These are phyloP conservation scores for Nepenthes alata DNA, from an alignment of 179 eudicot genomes.

Conservation along the genomic window DNA sequence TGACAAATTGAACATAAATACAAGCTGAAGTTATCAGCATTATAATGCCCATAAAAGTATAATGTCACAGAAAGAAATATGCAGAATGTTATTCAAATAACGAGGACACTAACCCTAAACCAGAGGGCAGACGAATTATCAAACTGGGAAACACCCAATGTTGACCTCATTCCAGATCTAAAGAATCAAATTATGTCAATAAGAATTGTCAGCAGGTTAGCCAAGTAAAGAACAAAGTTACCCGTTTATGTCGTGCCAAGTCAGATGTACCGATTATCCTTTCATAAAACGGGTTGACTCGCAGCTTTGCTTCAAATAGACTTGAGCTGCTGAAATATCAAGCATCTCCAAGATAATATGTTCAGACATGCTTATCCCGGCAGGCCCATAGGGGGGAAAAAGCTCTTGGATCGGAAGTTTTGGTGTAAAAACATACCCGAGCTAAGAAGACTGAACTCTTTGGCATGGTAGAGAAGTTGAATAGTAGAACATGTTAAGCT, in stretches of 20 bases:
- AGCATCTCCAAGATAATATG: no score
- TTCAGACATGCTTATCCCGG: no score
- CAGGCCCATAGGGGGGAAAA: not conserved
- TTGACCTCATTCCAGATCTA: conserved; percentile 5
- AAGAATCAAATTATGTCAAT: conserved; percentile 24
- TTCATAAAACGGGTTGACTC: no score
- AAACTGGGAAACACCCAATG: not conserved
- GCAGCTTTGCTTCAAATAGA: conserved; percentile 5
- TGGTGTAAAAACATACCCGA: no score
- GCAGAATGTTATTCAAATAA: no score
- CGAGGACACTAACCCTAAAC: no score
- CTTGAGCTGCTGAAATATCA: conserved; percentile 11
- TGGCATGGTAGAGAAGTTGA: not conserved
- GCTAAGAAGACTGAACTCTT: conserved; percentile 1
- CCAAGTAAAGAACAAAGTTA: not conserved
- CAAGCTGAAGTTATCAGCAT: no score
- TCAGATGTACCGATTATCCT: conserved; percentile 1
- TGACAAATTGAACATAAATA: no score
- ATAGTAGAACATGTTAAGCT: not conserved
- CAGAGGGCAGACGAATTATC: not conserved
- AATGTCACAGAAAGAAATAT: no score
- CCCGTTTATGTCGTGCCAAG: not conserved
- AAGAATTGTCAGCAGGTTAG: not conserved
- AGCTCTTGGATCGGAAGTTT: no score
- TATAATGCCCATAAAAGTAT: no score